Evolutionary conservation across 106 monocot genomes (phyloP).

Genomic region (Allium sativum): DNA sequence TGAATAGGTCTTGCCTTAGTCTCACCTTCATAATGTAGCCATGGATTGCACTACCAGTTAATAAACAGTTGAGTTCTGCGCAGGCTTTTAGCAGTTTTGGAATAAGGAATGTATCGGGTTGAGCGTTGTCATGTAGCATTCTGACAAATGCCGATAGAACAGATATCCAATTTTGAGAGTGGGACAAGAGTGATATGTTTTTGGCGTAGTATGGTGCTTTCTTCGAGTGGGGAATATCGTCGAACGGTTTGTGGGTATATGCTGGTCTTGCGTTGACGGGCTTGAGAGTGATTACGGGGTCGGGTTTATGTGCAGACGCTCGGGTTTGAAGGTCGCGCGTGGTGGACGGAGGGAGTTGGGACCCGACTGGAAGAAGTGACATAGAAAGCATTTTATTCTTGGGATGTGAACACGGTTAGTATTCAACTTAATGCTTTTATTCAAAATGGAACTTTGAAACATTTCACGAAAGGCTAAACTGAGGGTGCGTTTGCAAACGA

Average conservation of each 20-base stretch:
- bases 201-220: conserved; percentile 11
- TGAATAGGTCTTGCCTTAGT: conserved; percentile 20
- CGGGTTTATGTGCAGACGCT: background rate
- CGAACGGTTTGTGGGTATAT: conserved; percentile 4
- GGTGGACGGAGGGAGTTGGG: conserved; percentile 1
- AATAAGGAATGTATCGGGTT: conserved; percentile 23
- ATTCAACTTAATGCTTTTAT: background rate
- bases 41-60: conserved; percentile 6
- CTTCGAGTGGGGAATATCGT: conserved; percentile 6
- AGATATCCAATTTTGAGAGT: conserved; percentile 8
- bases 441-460: too few species aligned
- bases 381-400: background rate
- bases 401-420: background rate
- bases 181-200: background rate
- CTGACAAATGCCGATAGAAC: conserved; percentile 5
- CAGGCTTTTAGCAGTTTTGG: conserved; percentile 28
- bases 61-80: conserved; percentile 5
- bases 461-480: too few species aligned
- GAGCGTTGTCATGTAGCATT: conserved; percentile 12
- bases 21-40: conserved; percentile 8
- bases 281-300: background rate
- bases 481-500: too few species aligned
- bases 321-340: background rate
- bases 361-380: background rate
- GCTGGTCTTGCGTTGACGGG: background rate